Percentiles rank a stretch among this genome's conserved stretches.
Evolutionary conservation across 2,329 filamentous ascomycete species (phyloP).

Genomic region (Pseudocercospora macadamiae): DNA sequence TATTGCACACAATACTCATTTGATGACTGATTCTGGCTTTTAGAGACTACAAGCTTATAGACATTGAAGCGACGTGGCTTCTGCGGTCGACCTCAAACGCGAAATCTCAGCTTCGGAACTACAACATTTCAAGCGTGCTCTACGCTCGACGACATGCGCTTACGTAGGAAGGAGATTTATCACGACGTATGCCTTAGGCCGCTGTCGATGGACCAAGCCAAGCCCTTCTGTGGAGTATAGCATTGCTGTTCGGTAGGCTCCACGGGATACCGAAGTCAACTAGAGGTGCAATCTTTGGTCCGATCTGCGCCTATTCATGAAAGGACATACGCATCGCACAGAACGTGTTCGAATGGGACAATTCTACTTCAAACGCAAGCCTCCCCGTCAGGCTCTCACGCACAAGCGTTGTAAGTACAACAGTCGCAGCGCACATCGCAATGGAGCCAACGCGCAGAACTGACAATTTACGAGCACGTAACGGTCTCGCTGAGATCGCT

Average conservation of each 20-base stretch:
- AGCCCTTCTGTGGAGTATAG: not conserved
- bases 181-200: not conserved
- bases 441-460: not conserved
- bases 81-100: no score
- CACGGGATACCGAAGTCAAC: slow-evolving; percentile 1
- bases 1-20: no score
- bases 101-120: no score
- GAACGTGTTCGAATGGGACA: not conserved
- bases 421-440: not conserved
- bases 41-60: no score
- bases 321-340: not conserved
- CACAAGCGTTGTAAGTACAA: not conserved
- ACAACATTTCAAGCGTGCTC: no score
- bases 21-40: no score
- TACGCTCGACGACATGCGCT: no score
- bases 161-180: no score
- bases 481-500: not conserved
- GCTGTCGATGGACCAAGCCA: not conserved
- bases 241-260: slow-evolving; percentile 1
- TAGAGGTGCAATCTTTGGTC: not conserved
- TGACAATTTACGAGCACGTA: not conserved
- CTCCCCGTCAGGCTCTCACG: not conserved
- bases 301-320: slow-evolving; percentile 4
- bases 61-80: no score
- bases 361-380: not conserved